These are phyloP conservation scores for Moniliella sp. DNA, from an alignment of 1,284 basidiomycete species.

Conservation along the genomic window DNA sequence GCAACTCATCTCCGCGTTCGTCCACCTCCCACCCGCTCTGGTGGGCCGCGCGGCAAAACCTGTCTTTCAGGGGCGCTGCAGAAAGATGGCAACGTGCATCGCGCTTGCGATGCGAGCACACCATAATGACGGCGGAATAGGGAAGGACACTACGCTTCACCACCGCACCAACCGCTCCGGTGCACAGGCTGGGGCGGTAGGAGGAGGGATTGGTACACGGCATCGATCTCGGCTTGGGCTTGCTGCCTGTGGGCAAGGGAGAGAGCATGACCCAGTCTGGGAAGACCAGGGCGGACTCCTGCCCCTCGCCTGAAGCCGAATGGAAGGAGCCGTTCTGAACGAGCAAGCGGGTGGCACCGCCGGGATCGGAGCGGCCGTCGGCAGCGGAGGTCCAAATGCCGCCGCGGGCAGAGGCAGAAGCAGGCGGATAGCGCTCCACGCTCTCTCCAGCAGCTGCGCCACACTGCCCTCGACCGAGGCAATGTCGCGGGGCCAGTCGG, in stretches of 20 bases:
- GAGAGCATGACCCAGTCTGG: background rate
- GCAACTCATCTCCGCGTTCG: conserved; percentile 2
- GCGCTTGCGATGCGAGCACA: conserved; percentile 4
- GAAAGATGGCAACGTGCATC: conserved; percentile 5
- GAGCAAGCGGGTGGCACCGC: conserved; percentile 1
- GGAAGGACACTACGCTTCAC: conserved; percentile 2
- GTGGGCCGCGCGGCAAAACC: conserved; percentile 3
- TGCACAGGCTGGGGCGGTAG: background rate
- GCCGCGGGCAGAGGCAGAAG: background rate
- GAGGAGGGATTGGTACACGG: background rate
- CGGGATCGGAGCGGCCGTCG: background rate
- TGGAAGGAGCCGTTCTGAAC: background rate
- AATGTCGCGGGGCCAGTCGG: conserved; percentile 3
- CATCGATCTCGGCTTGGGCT: background rate
- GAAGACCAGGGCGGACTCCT: too few species aligned
- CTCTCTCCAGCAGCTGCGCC: too few species aligned
- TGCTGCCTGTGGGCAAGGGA: background rate
- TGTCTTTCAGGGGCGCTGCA: conserved; percentile 3
- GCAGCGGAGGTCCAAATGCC: background rate
- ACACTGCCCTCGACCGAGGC: conserved; percentile 1
- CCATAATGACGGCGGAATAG: conserved; percentile 2
- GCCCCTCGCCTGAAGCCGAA: background rate
- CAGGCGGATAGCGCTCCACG: too few species aligned
- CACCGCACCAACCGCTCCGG: background rate
- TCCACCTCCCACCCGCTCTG: conserved; percentile 5